phyloP scores from a whole-genome alignment of 306 rosid genomes.

The Fagus sylvatica region DNA sequence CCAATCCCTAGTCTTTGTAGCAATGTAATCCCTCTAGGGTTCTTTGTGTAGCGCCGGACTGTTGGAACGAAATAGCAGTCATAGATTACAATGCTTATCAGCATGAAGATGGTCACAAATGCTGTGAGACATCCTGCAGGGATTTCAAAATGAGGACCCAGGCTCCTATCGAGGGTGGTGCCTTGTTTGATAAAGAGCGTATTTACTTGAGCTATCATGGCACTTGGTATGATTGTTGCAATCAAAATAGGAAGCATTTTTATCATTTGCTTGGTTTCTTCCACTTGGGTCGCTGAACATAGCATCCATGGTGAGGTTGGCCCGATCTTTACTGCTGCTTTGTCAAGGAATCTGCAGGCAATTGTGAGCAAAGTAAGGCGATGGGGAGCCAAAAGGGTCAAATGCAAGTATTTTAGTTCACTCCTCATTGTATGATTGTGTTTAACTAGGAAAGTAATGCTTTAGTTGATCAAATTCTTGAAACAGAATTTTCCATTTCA shows the following conservation, averaged over 20 bases:
- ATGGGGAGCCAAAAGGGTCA: neutral
- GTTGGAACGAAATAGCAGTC: constrained; percentile 56
- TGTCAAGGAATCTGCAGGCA: constrained; percentile 66
- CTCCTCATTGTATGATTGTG: neutral
- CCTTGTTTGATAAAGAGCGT: constrained; percentile 75
- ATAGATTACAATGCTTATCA: constrained; percentile 55
- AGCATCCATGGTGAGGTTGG: constrained; percentile 56
- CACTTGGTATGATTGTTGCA: constrained; percentile 63
- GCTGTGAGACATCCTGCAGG: constrained; percentile 63
- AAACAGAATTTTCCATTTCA: too few species aligned
- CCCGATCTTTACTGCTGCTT: constrained; percentile 52
- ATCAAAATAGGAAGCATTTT: constrained; percentile 69
- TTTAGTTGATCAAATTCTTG: too few species aligned
- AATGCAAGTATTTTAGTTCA: neutral
- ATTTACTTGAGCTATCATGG: constrained; percentile 34
- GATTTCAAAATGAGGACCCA: constrained; percentile 61
- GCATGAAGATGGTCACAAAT: constrained; percentile 59
- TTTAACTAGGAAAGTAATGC: neutral
- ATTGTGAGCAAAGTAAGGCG: neutral
- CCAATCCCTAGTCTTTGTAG: constrained; percentile 77
- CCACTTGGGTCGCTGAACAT: constrained; percentile 79
- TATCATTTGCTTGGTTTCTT: constrained; percentile 85
- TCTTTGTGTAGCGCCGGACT: constrained; percentile 51
- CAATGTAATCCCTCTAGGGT: constrained; percentile 85
- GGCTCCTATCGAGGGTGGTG: constrained; percentile 50